Percentiles rank a stretch among this genome's conserved stretches.
Evolutionary conservation across 106 monocot genomes (phyloP).

Genomic region (Platanthera zijinensis): DNA sequence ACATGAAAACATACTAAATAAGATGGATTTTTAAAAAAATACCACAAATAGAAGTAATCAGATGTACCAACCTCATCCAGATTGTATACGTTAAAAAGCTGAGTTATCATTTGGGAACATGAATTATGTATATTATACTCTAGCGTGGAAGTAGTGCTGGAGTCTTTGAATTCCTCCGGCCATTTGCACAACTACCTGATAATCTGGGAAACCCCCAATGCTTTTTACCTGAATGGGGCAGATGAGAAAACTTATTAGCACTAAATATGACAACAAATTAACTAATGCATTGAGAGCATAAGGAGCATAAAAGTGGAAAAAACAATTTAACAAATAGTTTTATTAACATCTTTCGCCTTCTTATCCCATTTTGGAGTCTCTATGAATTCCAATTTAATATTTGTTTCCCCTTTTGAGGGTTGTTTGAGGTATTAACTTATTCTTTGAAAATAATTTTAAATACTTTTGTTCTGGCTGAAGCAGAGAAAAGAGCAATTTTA

Average conservation of each 20-base stretch:
- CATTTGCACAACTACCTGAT: constrained; percentile 13
- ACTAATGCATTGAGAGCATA: not conserved
- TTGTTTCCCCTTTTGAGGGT: too few relatives aligned
- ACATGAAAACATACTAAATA: not conserved
- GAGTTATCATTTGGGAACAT: constrained; percentile 39
- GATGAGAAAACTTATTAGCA: not conserved
- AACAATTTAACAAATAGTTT: not conserved
- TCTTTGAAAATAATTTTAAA: too few relatives aligned
- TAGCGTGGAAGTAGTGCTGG: not conserved
- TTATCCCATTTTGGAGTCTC: too few relatives aligned
- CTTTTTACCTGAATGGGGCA: not conserved
- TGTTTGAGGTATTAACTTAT: too few relatives aligned
- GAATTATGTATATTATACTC: constrained; percentile 31
- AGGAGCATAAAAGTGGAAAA: not conserved
- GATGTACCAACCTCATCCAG: constrained; percentile 17
- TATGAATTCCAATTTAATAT: too few relatives aligned
- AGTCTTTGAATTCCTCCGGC: constrained; percentile 4
- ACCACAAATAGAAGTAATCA: not conserved
- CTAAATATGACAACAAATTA: not conserved
- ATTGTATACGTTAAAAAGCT: constrained; percentile 33
- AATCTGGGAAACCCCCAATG: constrained; percentile 38
- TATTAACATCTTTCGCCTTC: not conserved
- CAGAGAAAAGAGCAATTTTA: too few relatives aligned
- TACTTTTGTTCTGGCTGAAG: too few relatives aligned
- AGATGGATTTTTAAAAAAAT: not conserved